Percentiles rank a stretch among this genome's conserved stretches.
These are phyloP conservation scores for Oryza coarctata DNA, from an alignment of 176 grass and related monocot genomes.

Conservation along the genomic window DNA sequence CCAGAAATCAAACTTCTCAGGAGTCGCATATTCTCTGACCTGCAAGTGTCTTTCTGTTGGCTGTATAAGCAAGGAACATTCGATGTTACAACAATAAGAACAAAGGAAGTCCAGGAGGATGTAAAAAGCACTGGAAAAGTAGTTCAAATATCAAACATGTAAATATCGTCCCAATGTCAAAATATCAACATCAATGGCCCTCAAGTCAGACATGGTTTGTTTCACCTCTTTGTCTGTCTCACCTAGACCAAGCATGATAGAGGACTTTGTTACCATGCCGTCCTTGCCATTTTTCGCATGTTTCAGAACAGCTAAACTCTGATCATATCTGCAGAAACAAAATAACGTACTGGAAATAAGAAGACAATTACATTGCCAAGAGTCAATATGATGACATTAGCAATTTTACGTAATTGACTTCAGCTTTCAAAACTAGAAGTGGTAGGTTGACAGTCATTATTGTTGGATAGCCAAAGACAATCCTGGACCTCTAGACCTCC, in stretches of 20 bases:
- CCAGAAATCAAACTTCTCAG: slow-evolving; percentile 90
- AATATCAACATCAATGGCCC: slow-evolving; percentile 73
- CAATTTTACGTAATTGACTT: not conserved
- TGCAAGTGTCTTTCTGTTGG: slow-evolving; percentile 76
- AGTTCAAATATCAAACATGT: slow-evolving; percentile 50
- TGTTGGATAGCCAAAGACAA: not conserved
- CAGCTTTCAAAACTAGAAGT: not conserved
- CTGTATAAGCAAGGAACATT: slow-evolving; percentile 46
- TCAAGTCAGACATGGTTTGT: slow-evolving; percentile 75
- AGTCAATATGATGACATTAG: not conserved
- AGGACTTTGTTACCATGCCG: slow-evolving; percentile 82
- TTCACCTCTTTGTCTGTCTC: slow-evolving; percentile 75
- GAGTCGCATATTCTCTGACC: slow-evolving; percentile 80
- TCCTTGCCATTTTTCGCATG: slow-evolving; percentile 72
- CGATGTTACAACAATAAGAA: not conserved
- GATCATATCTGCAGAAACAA: slow-evolving; percentile 53
- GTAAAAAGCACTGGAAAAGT: not conserved
- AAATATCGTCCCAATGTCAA: slow-evolving; percentile 87
- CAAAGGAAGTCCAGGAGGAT: not conserved
- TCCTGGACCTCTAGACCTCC: not conserved
- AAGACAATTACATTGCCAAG: not conserved
- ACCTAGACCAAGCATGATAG: slow-evolving; percentile 94
- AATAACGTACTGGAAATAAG: not conserved
- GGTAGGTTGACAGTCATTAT: not conserved
- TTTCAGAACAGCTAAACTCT: slow-evolving; percentile 75